Base-by-base conservation (phyloP, 2,329 filamentous ascomycete species). In the Lasiodiplodia theobromae region DNA sequence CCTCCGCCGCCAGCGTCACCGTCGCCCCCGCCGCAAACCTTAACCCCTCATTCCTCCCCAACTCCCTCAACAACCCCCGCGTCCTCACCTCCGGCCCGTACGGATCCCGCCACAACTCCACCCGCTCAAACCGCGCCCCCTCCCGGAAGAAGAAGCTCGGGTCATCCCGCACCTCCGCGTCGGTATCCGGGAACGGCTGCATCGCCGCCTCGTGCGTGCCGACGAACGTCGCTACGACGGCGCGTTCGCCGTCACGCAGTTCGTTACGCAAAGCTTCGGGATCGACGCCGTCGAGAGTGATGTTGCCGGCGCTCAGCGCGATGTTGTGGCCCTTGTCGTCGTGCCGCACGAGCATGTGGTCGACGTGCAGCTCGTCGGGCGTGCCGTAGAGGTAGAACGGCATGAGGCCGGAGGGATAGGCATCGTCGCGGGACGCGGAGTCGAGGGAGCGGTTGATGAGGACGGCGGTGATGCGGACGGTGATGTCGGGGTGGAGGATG, bases 361-460 rank as follows among this genome's bases (percentile, higher is more conserved):
- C 77, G 44, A 84, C 81, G 66, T 84, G 78, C 0, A 71, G 76
- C 0, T 74, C 38, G 2, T 16, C 38, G 14, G 14, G 12, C 3
- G 14, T 16, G 10, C 82, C 81, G 68, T 84, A 84, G 21, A 84
- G 75, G 38, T 83, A 84, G 66, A 84, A 84, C 0, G 82, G 82
- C 78, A 81, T 82, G 70, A 74, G 78, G 0, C 73, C 71, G 0
- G 68, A 11, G 0, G 82, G 83, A 25, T 83, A 84, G 0, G 73
- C 65, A 1, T 69, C 64, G 6, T 79, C 76, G 0, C 78, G 79
- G 52, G 75, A 74, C 2, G 72, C 72, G 2, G 77, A 77, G 70
- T 78, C 80, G 0, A 83, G 73, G 0, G 80, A 77, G 3, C 80
- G 78, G 58, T 71, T 71, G 56, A 76, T 71, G 18, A 74, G 51